Conservation (phyloP, 1,139 yeast genomes). For the Zygosaccharomyces sapae region DNA sequence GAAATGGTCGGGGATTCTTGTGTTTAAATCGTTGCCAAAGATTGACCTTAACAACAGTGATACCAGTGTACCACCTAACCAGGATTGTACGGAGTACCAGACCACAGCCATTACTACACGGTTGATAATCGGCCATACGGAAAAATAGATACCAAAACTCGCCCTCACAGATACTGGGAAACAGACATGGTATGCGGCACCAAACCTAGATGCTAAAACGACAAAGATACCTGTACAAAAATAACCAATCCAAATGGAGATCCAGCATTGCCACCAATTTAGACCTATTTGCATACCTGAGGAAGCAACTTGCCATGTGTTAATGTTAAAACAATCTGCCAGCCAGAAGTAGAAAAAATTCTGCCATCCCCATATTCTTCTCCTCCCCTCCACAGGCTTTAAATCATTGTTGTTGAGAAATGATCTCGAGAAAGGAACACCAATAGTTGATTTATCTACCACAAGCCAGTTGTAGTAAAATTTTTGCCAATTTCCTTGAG, state of each 20-base stretch:
- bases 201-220: constrained; percentile 61
- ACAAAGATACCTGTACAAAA: constrained; percentile 59
- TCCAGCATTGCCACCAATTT: constrained; percentile 89
- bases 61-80: constrained; percentile 80
- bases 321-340: constrained; percentile 82
- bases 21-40: constrained; percentile 56
- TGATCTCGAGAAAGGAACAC: constrained; percentile 41
- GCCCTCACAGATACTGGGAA: constrained; percentile 75
- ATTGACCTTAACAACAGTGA: constrained; percentile 65
- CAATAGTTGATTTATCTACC: constrained; percentile 28
- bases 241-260: constrained; percentile 76
- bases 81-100: constrained; percentile 82
- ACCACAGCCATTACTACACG: constrained; percentile 79
- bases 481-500: constrained; percentile 24
- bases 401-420: constrained; percentile 69
- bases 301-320: constrained; percentile 88
- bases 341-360: constrained; percentile 78
- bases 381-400: constrained; percentile 58
- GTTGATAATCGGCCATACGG: constrained; percentile 75
- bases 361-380: constrained; percentile 79
- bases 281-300: constrained; percentile 71
- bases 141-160: constrained; percentile 72
- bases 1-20: constrained; percentile 50
- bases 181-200: constrained; percentile 68
- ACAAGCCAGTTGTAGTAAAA: constrained; percentile 26